Conservation (phyloP, 768 basidiomycete genomes). For the Daedaleopsis nitida region DNA sequence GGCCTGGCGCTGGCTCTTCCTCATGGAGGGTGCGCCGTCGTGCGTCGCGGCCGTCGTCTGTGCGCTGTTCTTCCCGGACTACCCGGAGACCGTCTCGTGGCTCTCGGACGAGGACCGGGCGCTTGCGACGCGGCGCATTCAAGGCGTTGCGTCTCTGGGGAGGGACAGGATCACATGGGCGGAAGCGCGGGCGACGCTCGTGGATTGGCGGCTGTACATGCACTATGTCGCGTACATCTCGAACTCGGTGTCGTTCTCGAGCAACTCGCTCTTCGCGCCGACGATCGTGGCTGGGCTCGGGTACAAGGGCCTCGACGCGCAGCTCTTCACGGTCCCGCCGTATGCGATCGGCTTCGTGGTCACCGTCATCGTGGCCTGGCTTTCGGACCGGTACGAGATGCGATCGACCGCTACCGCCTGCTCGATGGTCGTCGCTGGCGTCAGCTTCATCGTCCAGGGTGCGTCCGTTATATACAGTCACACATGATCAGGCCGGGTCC, state of each 20-base stretch:
- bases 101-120: slow-evolving; percentile 45
- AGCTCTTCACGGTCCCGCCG: slow-evolving; percentile 62
- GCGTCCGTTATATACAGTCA: not conserved
- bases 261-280: slow-evolving; percentile 60
- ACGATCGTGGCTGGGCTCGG: slow-evolving; percentile 69
- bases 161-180: slow-evolving; percentile 39
- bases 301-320: slow-evolving; percentile 52
- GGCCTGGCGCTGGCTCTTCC: slow-evolving; percentile 39
- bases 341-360: slow-evolving; percentile 38
- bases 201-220: slow-evolving; percentile 40
- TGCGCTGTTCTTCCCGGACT: slow-evolving; percentile 46
- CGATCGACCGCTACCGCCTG: slow-evolving; percentile 18
- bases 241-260: slow-evolving; percentile 46
- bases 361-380: slow-evolving; percentile 23
- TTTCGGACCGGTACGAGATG: slow-evolving; percentile 22
- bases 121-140: slow-evolving; percentile 39
- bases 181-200: slow-evolving; percentile 38
- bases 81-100: slow-evolving; percentile 49
- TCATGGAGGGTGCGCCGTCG: slow-evolving; percentile 51
- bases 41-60: slow-evolving; percentile 37
- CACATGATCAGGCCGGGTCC: too few relatives aligned
- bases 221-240: slow-evolving; percentile 47
- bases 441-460: slow-evolving; percentile 25
- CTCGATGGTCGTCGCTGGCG: slow-evolving; percentile 22
- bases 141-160: slow-evolving; percentile 39